Percentiles rank a stretch among this genome's conserved stretches.
These are phyloP conservation scores for Hevea brasiliensis DNA, from an alignment of 345 rosid genomes.

Conservation along the genomic window DNA sequence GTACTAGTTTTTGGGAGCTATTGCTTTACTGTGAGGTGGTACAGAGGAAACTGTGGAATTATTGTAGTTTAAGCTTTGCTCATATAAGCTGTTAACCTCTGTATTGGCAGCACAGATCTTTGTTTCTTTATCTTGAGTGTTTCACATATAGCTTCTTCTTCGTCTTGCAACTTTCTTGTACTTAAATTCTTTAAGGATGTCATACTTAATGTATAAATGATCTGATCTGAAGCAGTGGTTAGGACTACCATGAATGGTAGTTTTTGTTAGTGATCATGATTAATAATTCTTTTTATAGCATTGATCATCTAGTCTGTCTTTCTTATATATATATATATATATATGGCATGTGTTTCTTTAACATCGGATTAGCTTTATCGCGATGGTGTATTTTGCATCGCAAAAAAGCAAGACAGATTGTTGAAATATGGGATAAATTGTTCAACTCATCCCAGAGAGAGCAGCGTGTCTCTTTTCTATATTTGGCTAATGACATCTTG, in stretches of 20 bases:
- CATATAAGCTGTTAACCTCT: background rate
- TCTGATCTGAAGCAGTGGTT: background rate
- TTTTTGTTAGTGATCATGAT: too few relatives aligned
- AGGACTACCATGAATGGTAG: background rate
- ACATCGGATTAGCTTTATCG: constrained; percentile 54
- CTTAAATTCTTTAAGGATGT: background rate
- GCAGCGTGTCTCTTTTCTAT: constrained; percentile 61
- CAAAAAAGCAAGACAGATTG: constrained; percentile 69
- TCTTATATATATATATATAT: background rate
- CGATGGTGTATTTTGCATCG: constrained; percentile 68
- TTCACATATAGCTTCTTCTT: too few relatives aligned
- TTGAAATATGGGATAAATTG: constrained; percentile 67
- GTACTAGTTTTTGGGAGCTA: background rate
- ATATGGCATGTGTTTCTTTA: constrained; percentile 26
- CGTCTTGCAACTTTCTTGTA: background rate
- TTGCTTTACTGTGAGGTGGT: background rate
- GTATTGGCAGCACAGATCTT: background rate
- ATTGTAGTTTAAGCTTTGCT: background rate
- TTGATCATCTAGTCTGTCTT: background rate
- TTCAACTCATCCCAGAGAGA: constrained; percentile 71
- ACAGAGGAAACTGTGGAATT: background rate
- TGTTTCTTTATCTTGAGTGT: background rate
- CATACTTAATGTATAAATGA: background rate
- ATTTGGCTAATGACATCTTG: constrained; percentile 74
- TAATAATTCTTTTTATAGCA: background rate